phyloP scores from a whole-genome alignment of 2,329 filamentous ascomycete species.

The Nemania sp. region DNA sequence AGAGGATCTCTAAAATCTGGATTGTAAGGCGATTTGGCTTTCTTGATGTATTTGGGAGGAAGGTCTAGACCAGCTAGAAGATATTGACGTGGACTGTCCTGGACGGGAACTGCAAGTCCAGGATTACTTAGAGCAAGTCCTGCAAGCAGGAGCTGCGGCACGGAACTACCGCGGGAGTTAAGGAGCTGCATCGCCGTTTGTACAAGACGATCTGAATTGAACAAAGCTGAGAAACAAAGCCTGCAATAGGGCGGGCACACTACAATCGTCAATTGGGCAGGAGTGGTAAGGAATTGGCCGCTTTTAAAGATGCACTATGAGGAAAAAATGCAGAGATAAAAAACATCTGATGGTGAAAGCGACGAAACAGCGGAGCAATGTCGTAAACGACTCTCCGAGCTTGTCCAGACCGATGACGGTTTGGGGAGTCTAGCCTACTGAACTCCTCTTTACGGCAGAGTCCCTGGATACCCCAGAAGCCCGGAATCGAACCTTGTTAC shows the following conservation, averaged over 20 bases:
- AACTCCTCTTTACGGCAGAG: neutral
- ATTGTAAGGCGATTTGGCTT: conserved; percentile 65
- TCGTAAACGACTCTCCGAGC: conserved; percentile 34
- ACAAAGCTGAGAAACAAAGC: neutral
- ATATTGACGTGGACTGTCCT: conserved; percentile 67
- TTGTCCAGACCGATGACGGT: conserved; percentile 25
- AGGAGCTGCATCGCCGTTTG: conserved; percentile 33
- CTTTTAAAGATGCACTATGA: conserved; percentile 20
- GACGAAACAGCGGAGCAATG: conserved; percentile 25
- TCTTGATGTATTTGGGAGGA: conserved; percentile 57
- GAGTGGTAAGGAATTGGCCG: neutral
- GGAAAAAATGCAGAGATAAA: neutral
- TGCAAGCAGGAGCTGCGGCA: conserved; percentile 43
- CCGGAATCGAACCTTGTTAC: conserved; percentile 8
- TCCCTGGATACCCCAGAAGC: neutral
- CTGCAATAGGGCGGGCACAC: neutral
- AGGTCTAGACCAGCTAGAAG: conserved; percentile 63
- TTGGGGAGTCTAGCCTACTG: conserved; percentile 1
- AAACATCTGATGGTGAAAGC: conserved; percentile 10
- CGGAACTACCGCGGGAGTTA: conserved; percentile 34
- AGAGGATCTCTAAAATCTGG: conserved; percentile 70
- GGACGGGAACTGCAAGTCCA: conserved; percentile 48
- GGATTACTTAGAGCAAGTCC: conserved; percentile 45
- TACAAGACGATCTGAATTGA: conserved; percentile 7
- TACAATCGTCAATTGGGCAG: conserved; percentile 17